Percentiles rank a stretch among this genome's conserved stretches.
Conservation (phyloP, 2,329 filamentous ascomycete species). For the Aotearoamyces nothofagi region DNA sequence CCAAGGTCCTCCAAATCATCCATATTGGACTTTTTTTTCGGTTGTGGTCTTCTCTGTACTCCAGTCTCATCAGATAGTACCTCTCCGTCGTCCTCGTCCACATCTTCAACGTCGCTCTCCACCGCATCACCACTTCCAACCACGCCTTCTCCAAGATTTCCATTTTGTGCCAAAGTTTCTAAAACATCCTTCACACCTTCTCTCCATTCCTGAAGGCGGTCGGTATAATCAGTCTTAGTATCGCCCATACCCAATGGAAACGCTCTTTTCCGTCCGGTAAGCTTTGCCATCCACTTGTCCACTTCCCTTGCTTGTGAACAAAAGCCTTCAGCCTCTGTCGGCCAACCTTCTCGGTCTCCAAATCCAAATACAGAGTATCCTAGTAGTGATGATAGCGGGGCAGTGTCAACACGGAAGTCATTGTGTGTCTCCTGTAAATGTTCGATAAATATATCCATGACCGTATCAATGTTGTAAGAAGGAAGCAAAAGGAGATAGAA, state of each 20-base stretch:
- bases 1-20: conserved; percentile 80
- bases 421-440: conserved; percentile 87
- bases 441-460: conserved; percentile 74
- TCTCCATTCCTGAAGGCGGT: conserved; percentile 63
- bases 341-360: conserved; percentile 85
- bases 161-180: conserved; percentile 42
- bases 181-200: conserved; percentile 60
- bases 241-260: conserved; percentile 85
- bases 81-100: conserved; percentile 37
- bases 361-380: conserved; percentile 93
- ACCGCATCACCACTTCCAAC: conserved; percentile 65
- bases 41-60: conserved; percentile 21
- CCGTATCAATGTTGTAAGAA: conserved; percentile 89
- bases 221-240: conserved; percentile 55
- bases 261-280: conserved; percentile 73
- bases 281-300: conserved; percentile 93
- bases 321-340: conserved; percentile 77
- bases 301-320: conserved; percentile 84
- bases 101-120: conserved; percentile 67
- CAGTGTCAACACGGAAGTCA: conserved; percentile 91
- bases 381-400: conserved; percentile 57
- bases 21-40: conserved; percentile 33
- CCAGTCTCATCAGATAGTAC: conserved; percentile 30
- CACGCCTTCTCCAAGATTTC: conserved; percentile 47
- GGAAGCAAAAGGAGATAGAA: conserved; percentile 80